These are phyloP conservation scores for Amaranthus cruentus DNA, from an alignment of 148 eudicot species.

Conservation along the genomic window DNA sequence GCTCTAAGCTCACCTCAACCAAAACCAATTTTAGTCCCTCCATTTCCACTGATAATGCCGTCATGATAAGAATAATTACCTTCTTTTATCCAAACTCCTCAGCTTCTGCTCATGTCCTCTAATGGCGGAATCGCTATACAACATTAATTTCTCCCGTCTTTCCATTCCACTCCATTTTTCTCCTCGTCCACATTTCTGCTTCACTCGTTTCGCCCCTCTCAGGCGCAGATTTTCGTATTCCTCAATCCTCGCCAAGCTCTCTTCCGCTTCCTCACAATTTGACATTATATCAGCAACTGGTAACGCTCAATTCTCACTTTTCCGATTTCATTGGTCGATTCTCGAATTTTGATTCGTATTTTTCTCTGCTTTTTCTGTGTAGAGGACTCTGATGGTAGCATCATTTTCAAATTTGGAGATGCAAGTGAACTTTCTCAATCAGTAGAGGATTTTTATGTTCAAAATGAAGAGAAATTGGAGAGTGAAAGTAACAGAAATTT, in stretches of 20 bases:
- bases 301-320: conserved; percentile 12
- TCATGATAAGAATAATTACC: not conserved
- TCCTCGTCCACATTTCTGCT: conserved; percentile 7
- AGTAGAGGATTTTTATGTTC: conserved; percentile 12
- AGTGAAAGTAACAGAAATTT: conserved; percentile 1
- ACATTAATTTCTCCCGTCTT: conserved; percentile 6
- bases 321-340: not conserved
- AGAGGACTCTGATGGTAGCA: conserved; percentile 70
- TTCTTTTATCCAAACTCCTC: conserved; percentile 12
- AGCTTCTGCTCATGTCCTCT: conserved; percentile 18
- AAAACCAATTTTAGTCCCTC: not conserved
- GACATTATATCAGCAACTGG: conserved; percentile 32
- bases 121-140: conserved; percentile 34
- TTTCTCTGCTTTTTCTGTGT: conserved; percentile 17
- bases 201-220: conserved; percentile 20
- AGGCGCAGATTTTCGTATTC: not conserved
- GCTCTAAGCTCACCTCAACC: not conserved
- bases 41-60: not conserved
- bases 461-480: conserved; percentile 10
- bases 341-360: conserved; percentile 8
- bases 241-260: conserved; percentile 8
- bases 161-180: conserved; percentile 12
- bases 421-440: conserved; percentile 33
- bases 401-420: conserved; percentile 72
- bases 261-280: conserved; percentile 13